Evolutionary conservation across 371 early-diverging fungal genomes (phyloP).

Genomic region (Apophysomyces variabilis): DNA sequence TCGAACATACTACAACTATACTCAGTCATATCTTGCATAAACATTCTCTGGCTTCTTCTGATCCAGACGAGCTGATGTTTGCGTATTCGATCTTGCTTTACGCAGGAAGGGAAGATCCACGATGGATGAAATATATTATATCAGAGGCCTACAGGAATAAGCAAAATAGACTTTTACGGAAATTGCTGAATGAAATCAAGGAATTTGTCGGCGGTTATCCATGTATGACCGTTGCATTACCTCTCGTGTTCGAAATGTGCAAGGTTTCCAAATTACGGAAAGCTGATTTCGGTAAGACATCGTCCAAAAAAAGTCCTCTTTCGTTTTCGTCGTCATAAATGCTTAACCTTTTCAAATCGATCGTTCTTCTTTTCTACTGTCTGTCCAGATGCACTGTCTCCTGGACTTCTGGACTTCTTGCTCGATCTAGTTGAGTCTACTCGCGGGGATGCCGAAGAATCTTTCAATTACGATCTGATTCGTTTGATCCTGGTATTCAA

Average conservation of each 20-base stretch:
- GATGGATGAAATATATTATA: slow-evolving; percentile 37
- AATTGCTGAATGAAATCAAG: slow-evolving; percentile 53
- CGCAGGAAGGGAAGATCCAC: slow-evolving; percentile 46
- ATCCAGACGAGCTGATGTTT: slow-evolving; percentile 42
- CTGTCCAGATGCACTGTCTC: slow-evolving; percentile 41
- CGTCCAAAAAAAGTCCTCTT: not conserved
- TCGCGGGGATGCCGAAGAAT: slow-evolving; percentile 68
- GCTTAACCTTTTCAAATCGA: not conserved
- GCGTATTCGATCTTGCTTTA: slow-evolving; percentile 53
- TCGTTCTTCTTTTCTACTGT: not conserved
- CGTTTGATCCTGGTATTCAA: slow-evolving; percentile 70
- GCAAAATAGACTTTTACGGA: slow-evolving; percentile 52
- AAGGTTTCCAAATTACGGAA: slow-evolving; percentile 66
- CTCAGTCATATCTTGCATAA: slow-evolving; percentile 56
- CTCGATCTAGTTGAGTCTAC: slow-evolving; percentile 76
- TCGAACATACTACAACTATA: slow-evolving; percentile 62
- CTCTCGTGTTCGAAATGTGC: slow-evolving; percentile 76
- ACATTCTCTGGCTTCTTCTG: slow-evolving; percentile 43
- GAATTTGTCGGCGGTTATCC: slow-evolving; percentile 37
- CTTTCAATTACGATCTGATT: slow-evolving; percentile 74
- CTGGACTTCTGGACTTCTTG: slow-evolving; percentile 54
- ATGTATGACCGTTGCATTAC: slow-evolving; percentile 51
- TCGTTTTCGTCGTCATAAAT: not conserved
- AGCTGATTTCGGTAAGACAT: slow-evolving; percentile 59
- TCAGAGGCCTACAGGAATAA: slow-evolving; percentile 41